Evolutionary conservation across 257 asterid species (phyloP), one percentile per base, ranked within the genome.

Genomic region (Jacaranda mimosifolia): DNA sequence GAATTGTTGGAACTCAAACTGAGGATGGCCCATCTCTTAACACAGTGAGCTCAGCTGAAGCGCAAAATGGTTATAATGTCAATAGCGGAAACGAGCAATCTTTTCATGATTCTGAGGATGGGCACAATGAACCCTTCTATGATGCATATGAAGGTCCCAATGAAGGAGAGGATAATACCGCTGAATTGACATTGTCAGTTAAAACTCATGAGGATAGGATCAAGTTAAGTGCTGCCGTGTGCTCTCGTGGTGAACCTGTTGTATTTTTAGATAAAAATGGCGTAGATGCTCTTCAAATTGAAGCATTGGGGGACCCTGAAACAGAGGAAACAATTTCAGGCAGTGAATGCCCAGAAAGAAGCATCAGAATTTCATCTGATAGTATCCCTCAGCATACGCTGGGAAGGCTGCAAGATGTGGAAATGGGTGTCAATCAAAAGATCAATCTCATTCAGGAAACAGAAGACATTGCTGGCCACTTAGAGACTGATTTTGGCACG

Each of bases 101-200:
- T 42, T 56, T 45, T 32, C 42, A 43, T 72, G 87, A 81, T 77
- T 81, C 82, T 52, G 71, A 76, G 57, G 81, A 77, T 74, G 85
- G 65, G 52, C 43, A 66, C 39, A 67, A 40, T 62, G 80, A 82
- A 17, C 6, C 59, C 19, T 48, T 48, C 13, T 12, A 53, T 80
- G 81, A 80, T 80, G 75, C 79, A 15, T 63, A 57, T 77, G 77
- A 80, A 42, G 81, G 73, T 42, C 60, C 63, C 12, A 73, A 49
- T 18, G 72, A 74, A 40, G 75, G 64, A 19, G 86, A 69, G n/a
- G 39, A 17, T 62, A 49, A 35, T 4, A 51, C 64, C 77, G 80
- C 72, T 62, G 72, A 77, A 55, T 72, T 77, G 71, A 52, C 42
- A 60, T 42, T 79, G 13, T 9, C 55, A 14, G 82, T 57, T 40